These are phyloP conservation scores for Obelidium mucronatum DNA, from an alignment of 192 early-diverging fungal genomes.

Conservation along the genomic window DNA sequence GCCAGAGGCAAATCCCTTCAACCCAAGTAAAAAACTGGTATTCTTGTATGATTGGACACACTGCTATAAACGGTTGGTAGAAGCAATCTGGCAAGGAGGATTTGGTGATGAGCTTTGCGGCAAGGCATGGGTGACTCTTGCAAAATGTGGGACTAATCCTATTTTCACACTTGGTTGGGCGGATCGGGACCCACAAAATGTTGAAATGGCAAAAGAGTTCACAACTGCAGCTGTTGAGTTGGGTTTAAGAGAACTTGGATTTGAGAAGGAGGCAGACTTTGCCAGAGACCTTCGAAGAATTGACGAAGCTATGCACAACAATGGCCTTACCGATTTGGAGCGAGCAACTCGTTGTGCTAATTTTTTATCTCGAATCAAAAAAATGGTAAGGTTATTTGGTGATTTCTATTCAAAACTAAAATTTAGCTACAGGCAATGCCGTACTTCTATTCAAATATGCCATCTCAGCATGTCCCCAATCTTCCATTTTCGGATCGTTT, in stretches of 20 bases:
- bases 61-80: not conserved
- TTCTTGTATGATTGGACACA: conserved; percentile 2
- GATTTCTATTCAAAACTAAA: not conserved
- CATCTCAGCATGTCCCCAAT: not conserved
- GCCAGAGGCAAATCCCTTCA: not conserved
- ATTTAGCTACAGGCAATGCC: not conserved
- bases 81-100: not conserved
- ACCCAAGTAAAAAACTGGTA: not conserved
- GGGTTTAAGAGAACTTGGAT: not conserved
- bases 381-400: conserved; percentile 3
- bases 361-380: not conserved
- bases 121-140: not conserved
- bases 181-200: not conserved
- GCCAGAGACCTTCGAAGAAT: not conserved
- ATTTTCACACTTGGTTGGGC: not conserved
- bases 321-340: not conserved
- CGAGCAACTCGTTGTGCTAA: not conserved
- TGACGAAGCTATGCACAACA: not conserved
- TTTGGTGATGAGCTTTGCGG: not conserved
- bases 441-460: not conserved
- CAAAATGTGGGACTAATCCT: not conserved
- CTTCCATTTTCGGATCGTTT: not conserved
- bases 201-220: conserved; percentile 12
- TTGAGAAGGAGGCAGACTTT: not conserved
- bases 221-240: not conserved